Evolutionary conservation across 768 basidiomycete species (phyloP), one percentile per base, ranked within the genome.

Genomic region (Royoungia palumana): DNA sequence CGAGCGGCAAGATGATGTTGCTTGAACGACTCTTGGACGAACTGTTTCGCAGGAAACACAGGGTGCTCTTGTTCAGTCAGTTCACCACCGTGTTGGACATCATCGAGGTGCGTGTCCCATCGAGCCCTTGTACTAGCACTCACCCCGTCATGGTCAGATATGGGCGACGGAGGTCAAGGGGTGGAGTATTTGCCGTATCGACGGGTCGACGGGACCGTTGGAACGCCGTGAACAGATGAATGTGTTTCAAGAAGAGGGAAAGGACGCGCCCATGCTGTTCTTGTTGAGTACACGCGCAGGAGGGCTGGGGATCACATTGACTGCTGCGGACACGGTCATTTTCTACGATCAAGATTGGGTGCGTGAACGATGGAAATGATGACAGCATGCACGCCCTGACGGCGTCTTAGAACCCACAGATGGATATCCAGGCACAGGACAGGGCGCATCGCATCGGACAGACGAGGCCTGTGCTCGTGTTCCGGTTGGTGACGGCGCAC

Each of bases 1-100:
- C 83, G 1, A 92, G 89, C 48, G 96, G 96, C 16, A 99, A 99
- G 75, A 98, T 98, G 95, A 86, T 98, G 77, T 73, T 99, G 3
- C 79, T 99, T 1, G 89, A 97, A 54, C 81, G 94, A 6, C 72
- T 99, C 9, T 77, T 99, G 8, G 80, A 80, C 27, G 93, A 85
- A 47, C 70, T 99, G 25, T 91, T 98, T 68, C 73, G 71, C 34
- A 72, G 84, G 3, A 80, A 77, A 8, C 94, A 95, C 68, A 95
- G 93, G 62, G 89, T 91, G 0, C 69, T 94, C n/a, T 61, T 89
- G 12, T 89, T 89, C 68, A 90, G 89, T 49, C 95, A 99, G 69
- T 98, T 99, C 69, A 94, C 89, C 39, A 93, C 87, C 5, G 93
- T 98, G 93, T 72, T 98, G 47, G 87, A 99, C 61, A 87, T 99